phyloP scores from a whole-genome alignment of 352 stramenopile species.

The Pythium phragmitis region DNA sequence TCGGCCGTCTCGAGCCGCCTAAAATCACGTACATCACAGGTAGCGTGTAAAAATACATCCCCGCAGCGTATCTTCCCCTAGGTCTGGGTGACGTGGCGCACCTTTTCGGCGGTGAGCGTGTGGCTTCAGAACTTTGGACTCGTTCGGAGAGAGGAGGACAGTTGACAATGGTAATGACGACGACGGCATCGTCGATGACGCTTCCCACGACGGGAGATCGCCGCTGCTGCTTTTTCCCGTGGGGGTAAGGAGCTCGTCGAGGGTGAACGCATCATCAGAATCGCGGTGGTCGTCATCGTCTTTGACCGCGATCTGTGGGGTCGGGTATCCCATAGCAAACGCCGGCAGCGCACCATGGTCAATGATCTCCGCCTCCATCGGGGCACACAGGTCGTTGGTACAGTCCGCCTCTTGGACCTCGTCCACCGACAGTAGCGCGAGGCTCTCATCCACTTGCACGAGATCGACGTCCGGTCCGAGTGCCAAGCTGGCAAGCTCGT shows the following conservation, averaged over 20 bases:
- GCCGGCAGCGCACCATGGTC: not conserved
- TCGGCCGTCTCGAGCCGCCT: not conserved
- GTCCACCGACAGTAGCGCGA: conserved; percentile 9
- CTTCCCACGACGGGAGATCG: conserved; percentile 5
- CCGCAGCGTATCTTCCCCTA: not conserved
- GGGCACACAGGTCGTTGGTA: not conserved
- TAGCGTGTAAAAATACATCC: not conserved
- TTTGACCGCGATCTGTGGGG: not conserved
- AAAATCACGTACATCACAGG: not conserved
- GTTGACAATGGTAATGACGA: conserved; percentile 3
- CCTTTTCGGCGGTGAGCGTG: not conserved
- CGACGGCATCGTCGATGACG: not conserved
- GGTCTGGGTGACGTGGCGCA: not conserved
- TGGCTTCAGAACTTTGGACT: conserved; percentile 10
- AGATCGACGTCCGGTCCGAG: conserved; percentile 21
- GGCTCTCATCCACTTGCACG: conserved; percentile 22
- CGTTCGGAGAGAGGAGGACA: conserved; percentile 19
- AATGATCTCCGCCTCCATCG: not conserved
- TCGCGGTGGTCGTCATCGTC: not conserved
- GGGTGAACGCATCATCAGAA: not conserved
- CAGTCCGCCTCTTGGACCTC: not conserved
- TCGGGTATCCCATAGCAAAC: not conserved
- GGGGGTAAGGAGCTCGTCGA: conserved; percentile 12
- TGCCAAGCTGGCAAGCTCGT: conserved; percentile 22
- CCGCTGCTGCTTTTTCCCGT: not conserved